Evolutionary conservation across 2,329 filamentous ascomycete genomes (phyloP), one percentile per base, ranked within the genome.

Genomic region (Diaporthe amygdali): DNA sequence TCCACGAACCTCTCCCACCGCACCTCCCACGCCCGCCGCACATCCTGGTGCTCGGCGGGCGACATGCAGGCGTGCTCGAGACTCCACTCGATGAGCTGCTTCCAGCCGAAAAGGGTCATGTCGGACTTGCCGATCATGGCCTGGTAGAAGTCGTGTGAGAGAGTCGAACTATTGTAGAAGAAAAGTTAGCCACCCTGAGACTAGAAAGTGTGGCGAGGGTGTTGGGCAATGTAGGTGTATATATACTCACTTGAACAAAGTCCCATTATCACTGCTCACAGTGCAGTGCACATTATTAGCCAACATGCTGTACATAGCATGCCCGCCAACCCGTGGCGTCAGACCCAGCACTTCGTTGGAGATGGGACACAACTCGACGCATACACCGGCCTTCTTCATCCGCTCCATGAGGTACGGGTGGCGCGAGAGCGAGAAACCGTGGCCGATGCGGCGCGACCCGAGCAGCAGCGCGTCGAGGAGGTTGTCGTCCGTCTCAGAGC

Each of bases 131-230:
- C 93, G 9, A 93, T 87, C 85, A 94, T 90, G 71, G 91, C 86
- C 77, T 95, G 93, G 78, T 94, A 94, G 77, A 94, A 94, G 77
- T 95, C 93, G 74, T 94, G 91, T 1, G 91, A 92, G 52, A 94
- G 85, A 2, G 90, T 90, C 17, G 92, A 93, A 74, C 91, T 93
- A 41, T 7, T 6, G 15, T 22, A n/a, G 2, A 55, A 41, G 0
- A 12, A 17, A 1, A 22, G 54, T 68, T 10, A 68, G 66, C 3
- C 39, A 37, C 22, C 59, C 25, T 37, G 5, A 30, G 14, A 1
- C 20, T 15, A 14, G 30, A 3, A 27, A 10, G 32, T 14, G 32
- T 20, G 17, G 44, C 5, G n/a, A 22, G 6, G 30, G 25, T 9
- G 7, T 20, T 7, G 6, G 41, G 15, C 3, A 22, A 27, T 10